A percentile compares a stretch with the other conserved stretches of the same genome.
Evolutionary conservation across 2,329 filamentous ascomycete genomes (phyloP).

Genomic region (Phaeosphaeriaceae sp.): DNA sequence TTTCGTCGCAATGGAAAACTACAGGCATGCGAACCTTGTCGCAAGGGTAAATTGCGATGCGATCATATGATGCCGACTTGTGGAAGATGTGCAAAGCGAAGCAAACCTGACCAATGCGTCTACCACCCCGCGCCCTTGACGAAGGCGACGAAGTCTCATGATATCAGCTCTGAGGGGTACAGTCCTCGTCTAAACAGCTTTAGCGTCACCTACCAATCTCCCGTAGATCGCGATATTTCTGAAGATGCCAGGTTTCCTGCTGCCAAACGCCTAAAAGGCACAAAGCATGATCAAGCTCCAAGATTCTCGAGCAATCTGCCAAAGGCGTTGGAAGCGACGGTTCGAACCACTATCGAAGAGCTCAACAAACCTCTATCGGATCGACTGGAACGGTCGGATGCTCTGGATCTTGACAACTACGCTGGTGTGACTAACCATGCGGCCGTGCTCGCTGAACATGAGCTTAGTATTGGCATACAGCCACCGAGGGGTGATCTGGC

Average conservation of each 20-base stretch:
- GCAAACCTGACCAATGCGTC: slow-evolving; percentile 38
- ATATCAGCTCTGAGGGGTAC: slow-evolving; percentile 10
- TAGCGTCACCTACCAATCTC: slow-evolving; percentile 4
- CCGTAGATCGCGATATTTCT: neutral
- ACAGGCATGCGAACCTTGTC: slow-evolving; percentile 47
- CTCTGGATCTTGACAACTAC: slow-evolving; percentile 15
- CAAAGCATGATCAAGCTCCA: neutral
- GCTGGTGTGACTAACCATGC: slow-evolving; percentile 33
- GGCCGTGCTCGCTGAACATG: slow-evolving; percentile 38
- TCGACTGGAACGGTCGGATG: slow-evolving; percentile 11
- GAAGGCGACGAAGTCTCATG: slow-evolving; percentile 26
- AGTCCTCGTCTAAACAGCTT: slow-evolving; percentile 14
- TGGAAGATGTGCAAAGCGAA: slow-evolving; percentile 37
- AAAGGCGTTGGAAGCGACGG: slow-evolving; percentile 2
- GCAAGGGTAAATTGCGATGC: slow-evolving; percentile 44
- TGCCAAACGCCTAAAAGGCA: slow-evolving; percentile 2
- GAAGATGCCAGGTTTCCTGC: neutral
- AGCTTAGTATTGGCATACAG: slow-evolving; percentile 32
- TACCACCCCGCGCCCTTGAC: slow-evolving; percentile 48
- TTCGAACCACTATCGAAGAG: slow-evolving; percentile 20
- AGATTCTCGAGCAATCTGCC: neutral
- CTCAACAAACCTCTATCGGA: slow-evolving; percentile 21
- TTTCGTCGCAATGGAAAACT: slow-evolving; percentile 48
- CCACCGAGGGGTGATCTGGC: slow-evolving; percentile 8
- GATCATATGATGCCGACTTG: slow-evolving; percentile 47